Percentiles rank a stretch among this genome's conserved stretches.
phyloP scores from a whole-genome alignment of 306 rosid genomes.

The Alnus glutinosa region DNA sequence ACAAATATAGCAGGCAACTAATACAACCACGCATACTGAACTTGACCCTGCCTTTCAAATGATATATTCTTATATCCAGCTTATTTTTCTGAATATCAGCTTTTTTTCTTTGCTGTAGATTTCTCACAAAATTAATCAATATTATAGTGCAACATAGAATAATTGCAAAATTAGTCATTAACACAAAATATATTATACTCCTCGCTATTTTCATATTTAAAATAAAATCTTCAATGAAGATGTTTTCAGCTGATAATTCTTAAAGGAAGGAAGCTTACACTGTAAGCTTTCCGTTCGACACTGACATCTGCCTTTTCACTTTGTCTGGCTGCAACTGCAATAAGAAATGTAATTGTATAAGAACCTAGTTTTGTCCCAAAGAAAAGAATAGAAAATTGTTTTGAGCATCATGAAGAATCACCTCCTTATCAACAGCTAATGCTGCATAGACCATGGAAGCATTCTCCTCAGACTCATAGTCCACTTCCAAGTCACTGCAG shows the following conservation, averaged over 20 bases:
- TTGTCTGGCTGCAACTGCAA: slow-evolving; percentile 92
- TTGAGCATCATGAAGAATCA: slow-evolving; percentile 31
- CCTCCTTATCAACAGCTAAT: slow-evolving; percentile 85
- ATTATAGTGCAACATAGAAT: neutral
- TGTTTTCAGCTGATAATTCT: neutral
- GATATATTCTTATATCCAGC: neutral
- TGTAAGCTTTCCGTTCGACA: slow-evolving; percentile 67
- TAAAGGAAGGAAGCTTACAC: slow-evolving; percentile 51
- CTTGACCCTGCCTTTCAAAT: neutral
- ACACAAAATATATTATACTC: neutral
- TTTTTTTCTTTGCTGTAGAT: neutral
- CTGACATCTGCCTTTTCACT: slow-evolving; percentile 67
- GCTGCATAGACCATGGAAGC: slow-evolving; percentile 68
- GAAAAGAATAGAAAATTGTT: neutral
- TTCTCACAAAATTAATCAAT: neutral
- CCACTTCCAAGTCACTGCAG: slow-evolving; percentile 81
- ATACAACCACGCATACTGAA: neutral
- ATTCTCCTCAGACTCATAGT: slow-evolving; percentile 61
- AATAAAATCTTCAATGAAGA: neutral
- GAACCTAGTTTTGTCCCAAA: neutral
- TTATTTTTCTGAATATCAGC: neutral
- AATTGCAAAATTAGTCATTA: neutral
- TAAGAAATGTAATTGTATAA: slow-evolving; percentile 27
- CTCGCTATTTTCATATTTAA: neutral
- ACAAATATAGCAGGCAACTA: neutral